Percentiles rank a stretch among this genome's conserved stretches.
phyloP scores from a whole-genome alignment of 169 alveolate species.

The Ichthyophthirius multifiliis region DNA sequence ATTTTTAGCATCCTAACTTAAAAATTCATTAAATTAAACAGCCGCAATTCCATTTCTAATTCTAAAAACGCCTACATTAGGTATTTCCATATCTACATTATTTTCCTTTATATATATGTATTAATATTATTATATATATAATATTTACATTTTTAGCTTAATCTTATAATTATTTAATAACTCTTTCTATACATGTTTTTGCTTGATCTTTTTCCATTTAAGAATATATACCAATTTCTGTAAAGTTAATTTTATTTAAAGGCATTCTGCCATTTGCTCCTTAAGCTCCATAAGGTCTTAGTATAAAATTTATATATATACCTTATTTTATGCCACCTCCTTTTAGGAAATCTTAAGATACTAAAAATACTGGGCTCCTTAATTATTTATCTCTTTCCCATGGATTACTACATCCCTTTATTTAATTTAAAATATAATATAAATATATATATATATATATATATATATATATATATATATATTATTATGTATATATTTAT shows the following conservation, averaged over 20 bases:
- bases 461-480: neutral
- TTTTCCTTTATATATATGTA: neutral
- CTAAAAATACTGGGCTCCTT: slow-evolving; percentile 60
- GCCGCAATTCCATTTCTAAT: slow-evolving; percentile 32
- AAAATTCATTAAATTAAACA: slow-evolving; percentile 21
- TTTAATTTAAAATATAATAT: neutral
- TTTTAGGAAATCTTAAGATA: slow-evolving; percentile 54
- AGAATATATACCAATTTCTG: slow-evolving; percentile 55
- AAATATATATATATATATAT: neutral
- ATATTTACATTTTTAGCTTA: slow-evolving; percentile 20
- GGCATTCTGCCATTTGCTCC: slow-evolving; percentile 69
- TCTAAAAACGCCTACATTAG: slow-evolving; percentile 29
- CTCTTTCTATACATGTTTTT: slow-evolving; percentile 29
- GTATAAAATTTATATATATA: slow-evolving; percentile 15
- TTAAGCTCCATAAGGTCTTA: slow-evolving; percentile 54
- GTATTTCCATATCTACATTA: slow-evolving; percentile 36
- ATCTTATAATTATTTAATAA: slow-evolving; percentile 27
- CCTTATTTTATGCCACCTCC: slow-evolving; percentile 59
- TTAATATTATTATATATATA: neutral
- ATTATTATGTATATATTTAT: neutral
- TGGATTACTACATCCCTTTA: slow-evolving; percentile 64
- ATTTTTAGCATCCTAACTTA: slow-evolving; percentile 19
- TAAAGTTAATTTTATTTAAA: slow-evolving; percentile 56
- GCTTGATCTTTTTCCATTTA: slow-evolving; percentile 44
- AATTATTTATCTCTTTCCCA: slow-evolving; percentile 53